These are phyloP conservation scores for Candida hungchunana DNA, from an alignment of 805 yeast genomes.

Conservation along the genomic window DNA sequence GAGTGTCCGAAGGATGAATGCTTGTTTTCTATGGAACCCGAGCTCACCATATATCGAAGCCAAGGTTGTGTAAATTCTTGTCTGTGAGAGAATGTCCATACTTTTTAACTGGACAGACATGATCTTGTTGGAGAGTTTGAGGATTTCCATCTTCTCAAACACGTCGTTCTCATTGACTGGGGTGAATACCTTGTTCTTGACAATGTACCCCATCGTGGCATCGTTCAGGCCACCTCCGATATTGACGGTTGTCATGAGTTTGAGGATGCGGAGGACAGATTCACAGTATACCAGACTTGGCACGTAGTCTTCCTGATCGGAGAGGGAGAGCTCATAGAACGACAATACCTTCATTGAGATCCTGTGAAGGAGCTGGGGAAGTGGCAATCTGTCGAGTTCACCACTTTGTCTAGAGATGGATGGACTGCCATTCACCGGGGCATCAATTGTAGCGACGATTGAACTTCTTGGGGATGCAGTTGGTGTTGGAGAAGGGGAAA, in stretches of 20 bases:
- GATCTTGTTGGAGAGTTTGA: slow-evolving; percentile 42
- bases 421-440: not conserved
- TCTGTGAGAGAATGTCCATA: slow-evolving; percentile 49
- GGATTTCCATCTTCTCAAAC: slow-evolving; percentile 40
- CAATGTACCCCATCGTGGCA: slow-evolving; percentile 39
- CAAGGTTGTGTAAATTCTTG: slow-evolving; percentile 59
- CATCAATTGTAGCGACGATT: slow-evolving; percentile 16
- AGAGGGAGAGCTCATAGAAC: slow-evolving; percentile 48
- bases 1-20: slow-evolving; percentile 64
- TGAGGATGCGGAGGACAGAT: slow-evolving; percentile 56
- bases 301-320: slow-evolving; percentile 65
- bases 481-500: slow-evolving; percentile 28
- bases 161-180: slow-evolving; percentile 6
- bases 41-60: slow-evolving; percentile 61
- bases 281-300: slow-evolving; percentile 82
- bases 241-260: slow-evolving; percentile 51
- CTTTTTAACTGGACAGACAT: slow-evolving; percentile 41
- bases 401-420: slow-evolving; percentile 3
- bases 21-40: slow-evolving; percentile 60
- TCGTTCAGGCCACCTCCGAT: slow-evolving; percentile 45
- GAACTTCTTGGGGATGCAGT: slow-evolving; percentile 47
- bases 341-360: slow-evolving; percentile 36
- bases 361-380: slow-evolving; percentile 35
- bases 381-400: slow-evolving; percentile 20
- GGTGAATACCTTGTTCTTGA: slow-evolving; percentile 34